phyloP scores from a whole-genome alignment of 352 stramenopile genomes.

The Pythium phragmitis region DNA sequence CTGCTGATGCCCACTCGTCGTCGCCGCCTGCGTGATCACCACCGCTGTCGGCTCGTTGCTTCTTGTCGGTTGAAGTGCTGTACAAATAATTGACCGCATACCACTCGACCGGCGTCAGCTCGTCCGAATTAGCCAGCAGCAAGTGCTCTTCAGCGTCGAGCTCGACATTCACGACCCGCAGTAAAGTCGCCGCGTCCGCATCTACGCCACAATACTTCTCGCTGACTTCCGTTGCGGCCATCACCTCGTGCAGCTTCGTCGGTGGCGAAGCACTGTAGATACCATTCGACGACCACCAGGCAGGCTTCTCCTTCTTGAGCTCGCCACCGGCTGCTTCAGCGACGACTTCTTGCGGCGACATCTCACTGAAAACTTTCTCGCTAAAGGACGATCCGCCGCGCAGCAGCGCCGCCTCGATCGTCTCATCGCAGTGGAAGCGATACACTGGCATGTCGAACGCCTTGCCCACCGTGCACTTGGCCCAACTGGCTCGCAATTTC shows the following conservation, averaged over 20 bases:
- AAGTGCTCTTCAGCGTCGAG: constrained; percentile 81
- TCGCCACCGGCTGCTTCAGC: constrained; percentile 32
- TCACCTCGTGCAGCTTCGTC: constrained; percentile 17
- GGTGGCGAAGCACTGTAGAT: constrained; percentile 14
- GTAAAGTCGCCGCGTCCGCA: constrained; percentile 40
- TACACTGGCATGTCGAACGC: constrained; percentile 48
- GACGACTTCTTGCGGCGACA: constrained; percentile 70
- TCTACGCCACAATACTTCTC: constrained; percentile 49
- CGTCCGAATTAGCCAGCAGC: constrained; percentile 78
- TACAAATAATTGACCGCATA: constrained; percentile 83
- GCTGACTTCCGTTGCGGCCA: constrained; percentile 40
- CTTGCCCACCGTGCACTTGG: constrained; percentile 46
- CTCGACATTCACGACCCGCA: constrained; percentile 66
- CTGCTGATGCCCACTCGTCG: constrained; percentile 30
- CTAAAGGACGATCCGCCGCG: constrained; percentile 66
- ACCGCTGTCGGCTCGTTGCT: constrained; percentile 9
- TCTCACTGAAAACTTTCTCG: constrained; percentile 80
- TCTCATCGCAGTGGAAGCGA: constrained; percentile 79
- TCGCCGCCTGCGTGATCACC: background rate
- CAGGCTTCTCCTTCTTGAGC: constrained; percentile 57
- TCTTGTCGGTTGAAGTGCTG: constrained; percentile 58
- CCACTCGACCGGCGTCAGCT: constrained; percentile 83
- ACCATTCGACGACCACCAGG: constrained; percentile 60
- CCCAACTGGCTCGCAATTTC: constrained; percentile 79
- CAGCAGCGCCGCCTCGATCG: constrained; percentile 73